Conservation (phyloP, 2,329 filamentous ascomycete genomes). For the Hymenoscyphus fraxineus region DNA sequence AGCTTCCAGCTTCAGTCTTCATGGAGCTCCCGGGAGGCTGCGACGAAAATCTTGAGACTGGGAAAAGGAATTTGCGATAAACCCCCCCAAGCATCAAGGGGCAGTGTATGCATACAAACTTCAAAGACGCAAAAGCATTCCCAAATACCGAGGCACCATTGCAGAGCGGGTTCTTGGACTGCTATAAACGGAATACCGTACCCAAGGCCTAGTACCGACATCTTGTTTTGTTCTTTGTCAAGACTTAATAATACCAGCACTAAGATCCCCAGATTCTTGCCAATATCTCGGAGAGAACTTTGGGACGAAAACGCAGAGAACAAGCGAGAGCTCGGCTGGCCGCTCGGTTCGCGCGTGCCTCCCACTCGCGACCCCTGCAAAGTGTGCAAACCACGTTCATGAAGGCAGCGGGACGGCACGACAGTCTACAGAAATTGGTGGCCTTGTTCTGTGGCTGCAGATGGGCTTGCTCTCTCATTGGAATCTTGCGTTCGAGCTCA, state of each 20-base stretch:
- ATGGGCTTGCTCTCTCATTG: neutral
- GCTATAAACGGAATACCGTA: neutral
- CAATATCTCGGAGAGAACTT: neutral
- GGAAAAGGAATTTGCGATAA: neutral
- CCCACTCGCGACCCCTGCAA: neutral
- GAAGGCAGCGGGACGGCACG: neutral
- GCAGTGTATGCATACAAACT: too few species aligned
- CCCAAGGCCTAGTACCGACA: neutral
- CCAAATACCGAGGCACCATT: too few species aligned
- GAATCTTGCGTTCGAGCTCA: neutral
- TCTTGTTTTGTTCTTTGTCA: neutral
- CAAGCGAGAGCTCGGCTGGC: constrained; percentile 1
- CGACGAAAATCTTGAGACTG: neutral
- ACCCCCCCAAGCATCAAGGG: too few species aligned
- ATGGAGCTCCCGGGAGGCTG: neutral
- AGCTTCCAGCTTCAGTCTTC: neutral
- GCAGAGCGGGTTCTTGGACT: neutral
- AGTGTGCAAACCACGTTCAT: constrained; percentile 3
- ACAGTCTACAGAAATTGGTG: neutral
- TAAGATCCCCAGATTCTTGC: neutral
- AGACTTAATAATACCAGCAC: neutral
- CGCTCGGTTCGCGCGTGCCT: neutral
- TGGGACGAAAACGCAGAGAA: neutral
- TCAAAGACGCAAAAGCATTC: too few species aligned
- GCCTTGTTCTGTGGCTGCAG: neutral